Percentiles rank a stretch among this genome's conserved stretches.
Evolutionary conservation across 495 filamentous ascomycete genomes (phyloP).

Genomic region (Recurvomyces mirabilis): DNA sequence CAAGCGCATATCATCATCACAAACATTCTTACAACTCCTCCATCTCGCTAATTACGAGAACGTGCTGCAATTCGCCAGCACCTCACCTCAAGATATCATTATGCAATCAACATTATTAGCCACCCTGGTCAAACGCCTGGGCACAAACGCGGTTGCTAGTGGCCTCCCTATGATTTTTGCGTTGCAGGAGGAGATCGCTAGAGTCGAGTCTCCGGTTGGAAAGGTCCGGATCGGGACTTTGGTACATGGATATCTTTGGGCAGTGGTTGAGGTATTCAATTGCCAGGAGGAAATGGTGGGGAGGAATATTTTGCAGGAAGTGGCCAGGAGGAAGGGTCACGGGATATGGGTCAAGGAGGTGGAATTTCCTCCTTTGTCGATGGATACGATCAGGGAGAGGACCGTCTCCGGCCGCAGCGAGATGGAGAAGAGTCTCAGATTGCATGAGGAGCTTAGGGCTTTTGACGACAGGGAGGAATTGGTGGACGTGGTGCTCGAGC

Average conservation of each 20-base stretch:
- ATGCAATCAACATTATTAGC: slow-evolving; percentile 64
- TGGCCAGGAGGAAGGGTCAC: slow-evolving; percentile 56
- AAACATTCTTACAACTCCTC: slow-evolving; percentile 69
- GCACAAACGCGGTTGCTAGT: slow-evolving; percentile 69
- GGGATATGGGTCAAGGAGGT: slow-evolving; percentile 65
- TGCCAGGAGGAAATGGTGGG: slow-evolving; percentile 58
- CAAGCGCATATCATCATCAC: slow-evolving; percentile 20
- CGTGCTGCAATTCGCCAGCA: slow-evolving; percentile 50
- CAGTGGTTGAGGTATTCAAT: slow-evolving; percentile 63
- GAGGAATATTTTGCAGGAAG: slow-evolving; percentile 59
- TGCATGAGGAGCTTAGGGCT: slow-evolving; percentile 36
- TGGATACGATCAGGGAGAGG: slow-evolving; percentile 36
- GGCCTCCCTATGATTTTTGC: slow-evolving; percentile 80
- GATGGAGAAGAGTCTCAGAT: slow-evolving; percentile 42
- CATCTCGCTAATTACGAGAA: slow-evolving; percentile 82
- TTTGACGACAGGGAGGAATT: slow-evolving; percentile 56
- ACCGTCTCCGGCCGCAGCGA: slow-evolving; percentile 37
- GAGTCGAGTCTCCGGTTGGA: slow-evolving; percentile 45
- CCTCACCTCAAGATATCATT: slow-evolving; percentile 47
- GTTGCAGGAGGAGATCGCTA: slow-evolving; percentile 71
- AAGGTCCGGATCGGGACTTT: slow-evolving; percentile 73
- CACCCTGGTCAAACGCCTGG: slow-evolving; percentile 60
- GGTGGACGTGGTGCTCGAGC: slow-evolving; percentile 57
- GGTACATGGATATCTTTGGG: slow-evolving; percentile 79
- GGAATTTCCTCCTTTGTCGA: slow-evolving; percentile 41